These are phyloP conservation scores for Petasospora fabianii DNA, from an alignment of 1,139 yeast species.

Conservation along the genomic window DNA sequence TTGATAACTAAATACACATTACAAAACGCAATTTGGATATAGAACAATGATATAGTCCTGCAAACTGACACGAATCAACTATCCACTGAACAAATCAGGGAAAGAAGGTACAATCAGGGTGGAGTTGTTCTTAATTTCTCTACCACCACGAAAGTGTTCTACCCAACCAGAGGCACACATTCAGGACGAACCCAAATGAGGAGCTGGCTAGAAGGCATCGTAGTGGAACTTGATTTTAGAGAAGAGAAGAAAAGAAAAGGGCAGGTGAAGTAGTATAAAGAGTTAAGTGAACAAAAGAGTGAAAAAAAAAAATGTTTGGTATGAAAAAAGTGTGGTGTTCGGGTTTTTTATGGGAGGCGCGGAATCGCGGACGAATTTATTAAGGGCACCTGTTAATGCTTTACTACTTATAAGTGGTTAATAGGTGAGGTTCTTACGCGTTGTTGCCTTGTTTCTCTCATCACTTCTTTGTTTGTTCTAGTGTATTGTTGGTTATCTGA, in stretches of 20 bases:
- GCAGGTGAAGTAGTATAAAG: no score
- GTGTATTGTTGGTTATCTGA: not conserved
- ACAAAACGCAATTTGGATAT: no score
- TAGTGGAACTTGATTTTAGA: slow-evolving; percentile 23
- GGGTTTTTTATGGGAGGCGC: not conserved
- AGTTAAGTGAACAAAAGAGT: no score
- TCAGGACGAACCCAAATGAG: slow-evolving; percentile 30
- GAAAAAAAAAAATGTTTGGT: no score
- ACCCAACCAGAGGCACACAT: slow-evolving; percentile 22
- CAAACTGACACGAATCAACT: slow-evolving; percentile 3
- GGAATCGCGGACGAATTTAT: not conserved
- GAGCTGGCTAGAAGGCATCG: slow-evolving; percentile 29
- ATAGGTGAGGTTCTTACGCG: no score
- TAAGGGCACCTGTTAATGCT: no score
- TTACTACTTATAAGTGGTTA: no score
- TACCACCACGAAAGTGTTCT: slow-evolving; percentile 30
- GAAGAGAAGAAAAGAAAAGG: not conserved
- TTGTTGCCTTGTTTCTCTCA: no score
- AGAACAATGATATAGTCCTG: slow-evolving; percentile 29
- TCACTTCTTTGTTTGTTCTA: no score
- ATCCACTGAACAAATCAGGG: slow-evolving; percentile 1
- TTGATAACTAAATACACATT: no score
- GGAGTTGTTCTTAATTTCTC: slow-evolving; percentile 27
- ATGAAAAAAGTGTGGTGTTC: slow-evolving; percentile 1
- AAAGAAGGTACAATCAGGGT: slow-evolving; percentile 27